Conservation (phyloP, 768 basidiomycete species). For the Russula lepida region DNA sequence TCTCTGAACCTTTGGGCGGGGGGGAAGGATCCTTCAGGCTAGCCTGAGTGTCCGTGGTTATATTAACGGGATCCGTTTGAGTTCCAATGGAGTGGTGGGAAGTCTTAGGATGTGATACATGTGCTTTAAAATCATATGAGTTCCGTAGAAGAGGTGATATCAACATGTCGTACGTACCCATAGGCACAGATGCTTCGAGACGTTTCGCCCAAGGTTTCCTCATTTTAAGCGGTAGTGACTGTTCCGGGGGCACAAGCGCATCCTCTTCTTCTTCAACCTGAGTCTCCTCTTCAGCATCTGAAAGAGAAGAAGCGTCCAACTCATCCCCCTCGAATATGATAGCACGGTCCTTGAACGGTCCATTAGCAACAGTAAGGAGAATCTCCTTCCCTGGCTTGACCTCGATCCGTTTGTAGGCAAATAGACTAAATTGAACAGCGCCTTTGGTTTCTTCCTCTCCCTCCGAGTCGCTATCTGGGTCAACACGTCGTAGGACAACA, state of each 20-base stretch:
- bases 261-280: conserved; percentile 37
- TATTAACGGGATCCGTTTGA: conserved; percentile 31
- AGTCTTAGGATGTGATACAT: neutral
- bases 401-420: conserved; percentile 61
- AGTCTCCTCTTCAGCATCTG: conserved; percentile 35
- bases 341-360: conserved; percentile 45
- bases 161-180: neutral
- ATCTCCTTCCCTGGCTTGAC: conserved; percentile 66
- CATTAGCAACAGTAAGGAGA: conserved; percentile 50
- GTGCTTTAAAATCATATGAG: conserved; percentile 3
- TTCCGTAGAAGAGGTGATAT: neutral
- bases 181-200: conserved; percentile 27
- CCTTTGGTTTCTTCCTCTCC: conserved; percentile 33
- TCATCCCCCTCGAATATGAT: conserved; percentile 53
- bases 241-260: conserved; percentile 25
- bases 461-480: conserved; percentile 36
- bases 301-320: conserved; percentile 25
- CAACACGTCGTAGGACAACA: conserved; percentile 56
- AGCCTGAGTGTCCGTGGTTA: conserved; percentile 9
- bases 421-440: conserved; percentile 51
- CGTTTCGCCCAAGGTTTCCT: conserved; percentile 50
- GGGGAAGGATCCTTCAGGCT: neutral
- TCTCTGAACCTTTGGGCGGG: neutral
- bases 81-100: conserved; percentile 37
- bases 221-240: conserved; percentile 55